These are phyloP conservation scores for Gossypium trilobum DNA, from an alignment of 441 rosid species.

Conservation along the genomic window DNA sequence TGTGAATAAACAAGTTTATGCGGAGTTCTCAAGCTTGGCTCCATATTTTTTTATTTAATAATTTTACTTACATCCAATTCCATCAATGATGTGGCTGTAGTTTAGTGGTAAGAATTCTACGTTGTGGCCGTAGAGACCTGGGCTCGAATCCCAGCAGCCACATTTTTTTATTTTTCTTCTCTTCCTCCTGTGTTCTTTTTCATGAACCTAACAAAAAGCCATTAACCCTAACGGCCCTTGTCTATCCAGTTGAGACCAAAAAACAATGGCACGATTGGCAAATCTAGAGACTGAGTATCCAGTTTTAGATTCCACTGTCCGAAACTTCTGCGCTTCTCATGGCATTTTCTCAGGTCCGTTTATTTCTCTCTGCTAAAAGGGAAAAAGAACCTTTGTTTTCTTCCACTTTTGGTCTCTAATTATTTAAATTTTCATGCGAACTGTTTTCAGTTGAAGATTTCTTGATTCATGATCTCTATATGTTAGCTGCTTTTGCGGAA, in stretches of 20 bases:
- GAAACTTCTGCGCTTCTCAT: constrained; percentile 37
- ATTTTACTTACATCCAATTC: rapidly evolving
- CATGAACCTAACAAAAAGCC: not conserved
- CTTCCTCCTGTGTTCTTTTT: not conserved
- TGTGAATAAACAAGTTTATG: too few relatives aligned
- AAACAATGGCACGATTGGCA: constrained; percentile 39
- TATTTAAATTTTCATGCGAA: not conserved
- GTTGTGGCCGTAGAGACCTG: constrained; percentile 49
- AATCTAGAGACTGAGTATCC: constrained; percentile 29
- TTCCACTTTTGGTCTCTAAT: not conserved
- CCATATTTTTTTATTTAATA: too few relatives aligned
- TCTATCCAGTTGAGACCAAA: not conserved
- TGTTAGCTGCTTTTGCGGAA: constrained; percentile 31
- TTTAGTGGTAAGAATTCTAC: constrained; percentile 57
- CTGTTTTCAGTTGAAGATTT: constrained; percentile 40
- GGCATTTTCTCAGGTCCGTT: constrained; percentile 36
- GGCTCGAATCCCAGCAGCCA: constrained; percentile 66
- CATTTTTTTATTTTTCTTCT: constrained; percentile 11
- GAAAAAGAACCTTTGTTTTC: not conserved
- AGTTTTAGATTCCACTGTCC: constrained; percentile 33
- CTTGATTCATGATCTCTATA: constrained; percentile 36
- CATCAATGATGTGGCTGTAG: constrained; percentile 24
- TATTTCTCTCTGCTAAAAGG: not conserved
- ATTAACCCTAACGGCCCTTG: not conserved
- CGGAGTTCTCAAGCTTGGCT: too few relatives aligned